A percentile compares a stretch with the other conserved stretches of the same genome.
Conservation (phyloP, 2,329 filamentous ascomycete genomes). For the Alternaria ventricosa region DNA sequence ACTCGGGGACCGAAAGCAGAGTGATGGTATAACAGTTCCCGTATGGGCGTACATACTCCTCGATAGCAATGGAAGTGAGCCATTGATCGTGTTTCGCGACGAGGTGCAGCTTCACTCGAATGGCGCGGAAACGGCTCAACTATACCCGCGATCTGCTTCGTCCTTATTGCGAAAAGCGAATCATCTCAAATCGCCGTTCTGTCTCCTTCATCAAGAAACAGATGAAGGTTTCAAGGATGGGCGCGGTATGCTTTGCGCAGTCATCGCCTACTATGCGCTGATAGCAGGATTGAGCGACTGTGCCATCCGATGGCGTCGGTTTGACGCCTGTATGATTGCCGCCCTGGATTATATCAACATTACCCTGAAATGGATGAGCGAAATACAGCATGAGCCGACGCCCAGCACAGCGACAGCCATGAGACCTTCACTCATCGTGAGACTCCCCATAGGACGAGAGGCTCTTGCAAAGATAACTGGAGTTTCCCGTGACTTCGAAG, state of each 20-base stretch:
- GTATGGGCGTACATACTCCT: background rate
- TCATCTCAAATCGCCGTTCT: background rate
- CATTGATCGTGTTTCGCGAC: background rate
- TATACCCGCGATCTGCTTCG: background rate
- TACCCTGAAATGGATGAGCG: background rate
- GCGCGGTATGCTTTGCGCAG: background rate
- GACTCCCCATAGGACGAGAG: background rate
- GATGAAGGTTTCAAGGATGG: background rate
- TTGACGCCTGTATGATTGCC: background rate
- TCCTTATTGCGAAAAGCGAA: background rate
- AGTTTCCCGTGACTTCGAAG: background rate
- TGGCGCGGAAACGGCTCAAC: fast-evolving
- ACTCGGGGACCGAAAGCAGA: background rate
- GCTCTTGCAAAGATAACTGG: background rate
- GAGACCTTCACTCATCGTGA: background rate
- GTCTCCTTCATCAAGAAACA: background rate
- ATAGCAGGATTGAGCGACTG: background rate
- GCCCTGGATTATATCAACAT: background rate
- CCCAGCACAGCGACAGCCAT: background rate
- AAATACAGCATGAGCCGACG: background rate
- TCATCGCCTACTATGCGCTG: background rate
- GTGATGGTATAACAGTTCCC: background rate
- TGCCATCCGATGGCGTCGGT: background rate
- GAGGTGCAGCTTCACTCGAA: background rate
- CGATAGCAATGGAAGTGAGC: background rate